Base-by-base conservation (phyloP, 2,329 filamentous ascomycete species). In the Verticillium longisporum region DNA sequence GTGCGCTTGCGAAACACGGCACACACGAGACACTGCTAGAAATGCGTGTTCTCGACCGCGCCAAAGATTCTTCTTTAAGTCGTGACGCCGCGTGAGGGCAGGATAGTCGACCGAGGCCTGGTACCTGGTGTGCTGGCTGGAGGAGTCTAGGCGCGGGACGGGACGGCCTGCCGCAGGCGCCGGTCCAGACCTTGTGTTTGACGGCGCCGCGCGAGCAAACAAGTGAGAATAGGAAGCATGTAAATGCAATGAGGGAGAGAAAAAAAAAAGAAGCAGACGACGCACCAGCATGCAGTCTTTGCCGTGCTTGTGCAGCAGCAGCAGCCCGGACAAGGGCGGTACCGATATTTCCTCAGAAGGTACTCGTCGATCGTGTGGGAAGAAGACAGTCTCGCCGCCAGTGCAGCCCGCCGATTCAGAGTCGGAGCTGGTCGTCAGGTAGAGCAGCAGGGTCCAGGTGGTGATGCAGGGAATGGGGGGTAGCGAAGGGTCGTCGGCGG, bases 351-450 rank as follows among this genome's bases (percentile, higher is more conserved):
- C 90, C 67, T 90, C 84, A 18, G 81, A 80, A 18, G 79, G 71
- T 2, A 80, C 74, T 63, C 78, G 77, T 54, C 81, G 77, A 67
- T 86, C 83, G 64, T 90, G 86, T 0, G 91, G 90, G 71, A 96
- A 96, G 74, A 97, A 97, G 36, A 95, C 91, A 0, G 94, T 97
- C 74, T 97, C 91, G 36, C 94, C 94, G 26, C 94, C 94, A 26
- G 84, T 73, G 68, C 92, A 96, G 4, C 89, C 90, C 6, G 90
- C 90, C 38, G 18, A 10, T 3, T 54, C 41, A 11, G 38, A 41
- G 45, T 63, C 64, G 26, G 55, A 57, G 2, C 86, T 80, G 1
- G 88, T 91, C 1, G 90, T 95, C 60, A 97, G 82, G 70, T 97
- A 98, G 38, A 97, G 83, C 0, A 97, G 81, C 5, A 97, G 78